Conservation (phyloP, 2,329 filamentous ascomycete genomes). For the Ceratocystis harringtonii region DNA sequence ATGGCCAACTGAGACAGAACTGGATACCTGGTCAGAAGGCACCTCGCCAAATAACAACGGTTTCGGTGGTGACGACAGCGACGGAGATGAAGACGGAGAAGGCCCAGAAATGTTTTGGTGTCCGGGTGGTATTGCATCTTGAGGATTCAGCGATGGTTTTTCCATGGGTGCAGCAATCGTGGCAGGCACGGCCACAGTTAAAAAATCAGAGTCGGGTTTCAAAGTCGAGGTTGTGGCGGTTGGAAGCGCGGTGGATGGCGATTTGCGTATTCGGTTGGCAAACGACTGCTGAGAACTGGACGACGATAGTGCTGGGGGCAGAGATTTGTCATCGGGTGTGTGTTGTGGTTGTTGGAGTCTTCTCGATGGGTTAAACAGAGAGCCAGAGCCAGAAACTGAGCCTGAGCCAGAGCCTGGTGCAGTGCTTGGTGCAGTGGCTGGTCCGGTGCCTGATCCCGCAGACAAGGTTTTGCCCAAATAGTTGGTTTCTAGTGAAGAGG, state of each 20-base stretch:
- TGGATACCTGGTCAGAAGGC: slow-evolving; percentile 34
- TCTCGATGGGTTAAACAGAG: neutral
- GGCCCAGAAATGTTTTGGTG: neutral
- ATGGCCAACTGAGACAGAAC: slow-evolving; percentile 41
- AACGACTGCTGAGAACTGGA: slow-evolving; percentile 30
- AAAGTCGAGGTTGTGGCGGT: neutral
- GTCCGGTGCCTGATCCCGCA: neutral
- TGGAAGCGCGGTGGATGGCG: slow-evolving; percentile 26
- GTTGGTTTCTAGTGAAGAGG: slow-evolving; percentile 13
- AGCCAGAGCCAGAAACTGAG: neutral
- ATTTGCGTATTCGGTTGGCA: slow-evolving; percentile 43
- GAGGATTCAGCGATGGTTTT: neutral
- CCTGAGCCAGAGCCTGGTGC: neutral
- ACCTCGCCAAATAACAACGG: slow-evolving; percentile 61
- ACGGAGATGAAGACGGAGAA: neutral
- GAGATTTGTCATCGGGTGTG: slow-evolving; percentile 5
- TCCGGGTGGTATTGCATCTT: neutral
- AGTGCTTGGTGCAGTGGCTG: neutral
- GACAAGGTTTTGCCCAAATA: slow-evolving; percentile 5
- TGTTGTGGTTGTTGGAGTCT: slow-evolving; percentile 3
- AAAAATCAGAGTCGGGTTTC: neutral
- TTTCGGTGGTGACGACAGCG: slow-evolving; percentile 2
- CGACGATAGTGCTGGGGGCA: neutral
- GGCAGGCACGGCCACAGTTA: neutral
- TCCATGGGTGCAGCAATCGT: neutral